phyloP scores from a whole-genome alignment of 2,329 filamentous ascomycete genomes.

The Arthroderma sp. region DNA sequence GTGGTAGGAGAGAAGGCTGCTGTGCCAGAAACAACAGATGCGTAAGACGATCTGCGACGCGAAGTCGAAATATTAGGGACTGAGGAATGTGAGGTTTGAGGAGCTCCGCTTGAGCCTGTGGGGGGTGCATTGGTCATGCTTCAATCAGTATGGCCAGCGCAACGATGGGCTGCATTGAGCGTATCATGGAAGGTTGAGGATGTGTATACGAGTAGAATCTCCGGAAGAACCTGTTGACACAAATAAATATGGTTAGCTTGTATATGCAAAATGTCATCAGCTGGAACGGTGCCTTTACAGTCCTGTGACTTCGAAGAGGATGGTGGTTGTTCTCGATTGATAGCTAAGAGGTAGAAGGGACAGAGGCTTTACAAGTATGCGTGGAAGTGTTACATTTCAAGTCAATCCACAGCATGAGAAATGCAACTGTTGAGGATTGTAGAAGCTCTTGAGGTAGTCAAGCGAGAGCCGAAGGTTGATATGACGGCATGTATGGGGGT shows the following conservation, averaged over 20 bases:
- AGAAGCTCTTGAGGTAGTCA: neutral
- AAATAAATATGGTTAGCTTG: too few relatives aligned
- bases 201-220: too few relatives aligned
- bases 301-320: too few relatives aligned
- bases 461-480: neutral
- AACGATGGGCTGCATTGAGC: too few relatives aligned
- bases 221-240: too few relatives aligned
- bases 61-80: constrained; percentile 25
- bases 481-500: neutral
- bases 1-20: constrained; percentile 1
- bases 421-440: neutral
- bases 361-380: neutral
- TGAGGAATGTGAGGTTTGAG: constrained; percentile 21
- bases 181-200: too few relatives aligned
- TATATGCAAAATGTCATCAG: too few relatives aligned
- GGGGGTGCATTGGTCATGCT: constrained; percentile 33
- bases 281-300: too few relatives aligned
- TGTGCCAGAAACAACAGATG: constrained; percentile 44
- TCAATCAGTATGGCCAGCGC: neutral
- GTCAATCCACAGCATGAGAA: neutral
- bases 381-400: neutral
- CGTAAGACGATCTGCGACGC: constrained; percentile 46
- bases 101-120: constrained; percentile 29
- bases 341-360: neutral
- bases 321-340: too few relatives aligned